Conservation (phyloP, 192 early-diverging fungal genomes). For the Geranomyces variabilis region DNA sequence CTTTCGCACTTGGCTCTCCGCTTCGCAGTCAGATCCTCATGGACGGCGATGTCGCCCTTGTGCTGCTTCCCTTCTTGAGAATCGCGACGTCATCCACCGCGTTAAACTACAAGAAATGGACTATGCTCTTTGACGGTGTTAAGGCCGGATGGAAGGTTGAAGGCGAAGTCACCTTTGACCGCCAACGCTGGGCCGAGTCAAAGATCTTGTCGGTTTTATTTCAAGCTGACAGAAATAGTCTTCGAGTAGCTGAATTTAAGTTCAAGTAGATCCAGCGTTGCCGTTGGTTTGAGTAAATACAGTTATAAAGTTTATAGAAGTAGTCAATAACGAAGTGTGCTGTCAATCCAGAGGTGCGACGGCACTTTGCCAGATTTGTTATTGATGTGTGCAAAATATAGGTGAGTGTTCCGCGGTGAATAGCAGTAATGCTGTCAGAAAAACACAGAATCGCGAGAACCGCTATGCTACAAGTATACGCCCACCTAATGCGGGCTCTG, state of each 20-base stretch:
- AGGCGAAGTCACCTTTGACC: background rate
- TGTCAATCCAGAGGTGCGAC: too few species aligned
- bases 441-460: too few species aligned
- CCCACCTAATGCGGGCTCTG: too few species aligned
- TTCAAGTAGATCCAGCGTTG: background rate
- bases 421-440: too few species aligned
- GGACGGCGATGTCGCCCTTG: background rate
- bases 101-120: background rate
- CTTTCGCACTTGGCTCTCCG: background rate
- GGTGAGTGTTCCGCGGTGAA: too few species aligned
- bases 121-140: background rate
- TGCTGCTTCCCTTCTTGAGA: background rate
- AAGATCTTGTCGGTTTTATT: background rate
- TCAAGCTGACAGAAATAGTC: background rate
- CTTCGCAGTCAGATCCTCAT: background rate
- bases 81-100: background rate
- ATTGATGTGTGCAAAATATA: too few species aligned
- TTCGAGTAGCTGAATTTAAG: conserved; percentile 1
- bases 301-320: too few species aligned
- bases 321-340: too few species aligned
- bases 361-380: too few species aligned
- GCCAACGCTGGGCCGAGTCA: background rate
- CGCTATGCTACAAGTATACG: too few species aligned
- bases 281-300: background rate
- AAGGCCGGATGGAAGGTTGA: background rate